These are phyloP conservation scores for Oryza coarctata DNA, from an alignment of 176 grass and related monocot genomes.

Conservation along the genomic window DNA sequence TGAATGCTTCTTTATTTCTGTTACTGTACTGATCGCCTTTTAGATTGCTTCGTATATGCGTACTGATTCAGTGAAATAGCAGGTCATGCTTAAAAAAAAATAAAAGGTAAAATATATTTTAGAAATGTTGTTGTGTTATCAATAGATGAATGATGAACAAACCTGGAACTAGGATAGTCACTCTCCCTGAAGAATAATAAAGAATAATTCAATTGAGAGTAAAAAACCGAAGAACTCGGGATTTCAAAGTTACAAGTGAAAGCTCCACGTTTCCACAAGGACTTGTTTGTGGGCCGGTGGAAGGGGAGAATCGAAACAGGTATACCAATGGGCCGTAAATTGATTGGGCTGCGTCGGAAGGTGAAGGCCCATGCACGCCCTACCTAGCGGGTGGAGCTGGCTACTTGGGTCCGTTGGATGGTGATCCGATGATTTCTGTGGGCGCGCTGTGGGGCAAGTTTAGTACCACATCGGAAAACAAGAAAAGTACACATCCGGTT, in stretches of 20 bases:
- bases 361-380: neutral
- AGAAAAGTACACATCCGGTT: accelerated
- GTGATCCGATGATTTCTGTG: neutral
- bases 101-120: neutral
- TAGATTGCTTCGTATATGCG: neutral
- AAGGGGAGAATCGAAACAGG: neutral
- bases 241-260: no score
- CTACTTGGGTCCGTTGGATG: neutral
- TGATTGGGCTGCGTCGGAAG: neutral
- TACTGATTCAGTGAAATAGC: neutral
- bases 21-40: neutral
- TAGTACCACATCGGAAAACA: neutral
- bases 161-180: neutral
- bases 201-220: neutral
- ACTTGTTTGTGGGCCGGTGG: no score
- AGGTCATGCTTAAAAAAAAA: neutral
- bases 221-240: neutral
- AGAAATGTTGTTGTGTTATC: neutral
- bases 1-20: neutral
- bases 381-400: no score
- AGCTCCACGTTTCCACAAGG: no score
- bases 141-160: neutral
- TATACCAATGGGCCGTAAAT: neutral
- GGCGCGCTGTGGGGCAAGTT: neutral
- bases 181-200: neutral